Evolutionary conservation across 331 rosid genomes (phyloP), one percentile per base, ranked within the genome.

Genomic region (Arachis monticola): DNA sequence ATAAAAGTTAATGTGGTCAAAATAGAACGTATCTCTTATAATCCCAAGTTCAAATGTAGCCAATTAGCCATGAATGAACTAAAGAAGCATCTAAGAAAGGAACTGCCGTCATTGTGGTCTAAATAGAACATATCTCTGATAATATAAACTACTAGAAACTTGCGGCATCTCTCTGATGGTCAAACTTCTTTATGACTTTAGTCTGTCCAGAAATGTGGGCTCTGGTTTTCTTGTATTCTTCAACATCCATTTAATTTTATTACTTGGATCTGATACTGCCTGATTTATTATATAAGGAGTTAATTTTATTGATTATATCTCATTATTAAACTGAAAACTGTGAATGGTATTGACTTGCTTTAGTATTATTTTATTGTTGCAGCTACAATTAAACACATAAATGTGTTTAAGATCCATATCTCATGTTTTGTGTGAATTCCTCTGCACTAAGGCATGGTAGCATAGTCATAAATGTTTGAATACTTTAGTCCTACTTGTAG

Each of bases 351-450:
- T 9, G 27, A 1, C 56, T 48, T 68, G 60, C 48, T 51, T 59
- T 32, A n/a, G 11, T n/a, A 22, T 58, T 59, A 45, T 64, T 59
- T 41, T 27, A 61, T 14, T 53, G 55, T 46, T 69, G 12, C 22
- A 31, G 1, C 10, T 38, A 47, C 42, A 35, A 17, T 6, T 13
- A 67, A 8, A 9, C 6, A 40, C 51, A 57, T 47, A 51, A 32
- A 7, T 80, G 56, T 48, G 11, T 48, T 65, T 56, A 8, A 46
- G 52, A 46, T 70, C 17, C 22, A 53, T 35, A 2, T 22, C 1
- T 1, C 5, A 4, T 75, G 56, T 35, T 67, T 66, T 67, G 57
- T 76, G 66, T 42, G 64, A 59, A 41, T 10, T 59, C 51, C 64
- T 67, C 41, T 12, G 3, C 60, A 5, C 9, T 8, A 10, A 14